Conservation (phyloP, 2,329 filamentous ascomycete species). For the Penicillium rolfsii region DNA sequence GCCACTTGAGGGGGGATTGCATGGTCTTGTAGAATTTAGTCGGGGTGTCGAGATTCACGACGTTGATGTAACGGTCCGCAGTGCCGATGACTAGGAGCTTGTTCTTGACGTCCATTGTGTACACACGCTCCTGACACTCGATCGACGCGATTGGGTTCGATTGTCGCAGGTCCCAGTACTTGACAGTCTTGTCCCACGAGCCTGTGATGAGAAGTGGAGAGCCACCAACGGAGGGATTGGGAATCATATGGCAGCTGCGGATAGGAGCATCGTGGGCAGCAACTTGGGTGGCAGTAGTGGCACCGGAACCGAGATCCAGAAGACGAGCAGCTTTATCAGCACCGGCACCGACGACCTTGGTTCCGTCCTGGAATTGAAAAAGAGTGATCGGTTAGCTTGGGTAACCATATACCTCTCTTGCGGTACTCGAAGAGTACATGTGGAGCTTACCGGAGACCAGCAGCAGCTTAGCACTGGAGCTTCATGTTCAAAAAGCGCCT, state of each 20-base stretch:
- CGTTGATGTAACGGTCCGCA: slow-evolving; percentile 93
- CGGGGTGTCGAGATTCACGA: slow-evolving; percentile 87
- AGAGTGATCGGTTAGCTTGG: slow-evolving; percentile 14
- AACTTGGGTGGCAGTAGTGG: slow-evolving; percentile 67
- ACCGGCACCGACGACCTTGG: slow-evolving; percentile 82
- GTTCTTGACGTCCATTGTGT: slow-evolving; percentile 88
- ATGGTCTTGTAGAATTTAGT: slow-evolving; percentile 93
- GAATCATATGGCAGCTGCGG: slow-evolving; percentile 75
- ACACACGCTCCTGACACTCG: slow-evolving; percentile 61
- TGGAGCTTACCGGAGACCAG: slow-evolving; percentile 76
- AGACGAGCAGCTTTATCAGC: slow-evolving; percentile 90
- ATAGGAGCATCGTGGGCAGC: slow-evolving; percentile 85
- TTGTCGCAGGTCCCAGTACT: slow-evolving; percentile 61
- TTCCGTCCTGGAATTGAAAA: slow-evolving; percentile 70
- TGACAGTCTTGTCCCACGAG: slow-evolving; percentile 62
- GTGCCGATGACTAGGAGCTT: slow-evolving; percentile 89
- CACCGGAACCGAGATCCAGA: slow-evolving; percentile 69
- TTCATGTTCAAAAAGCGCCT: slow-evolving; percentile 83
- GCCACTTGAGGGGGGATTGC: slow-evolving; percentile 96
- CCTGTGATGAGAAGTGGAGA: slow-evolving; percentile 87
- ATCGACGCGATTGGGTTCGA: slow-evolving; percentile 51
- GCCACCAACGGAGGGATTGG: slow-evolving; percentile 54
- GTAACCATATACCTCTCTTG: slow-evolving; percentile 1
- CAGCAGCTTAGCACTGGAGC: slow-evolving; percentile 81
- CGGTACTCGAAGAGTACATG: slow-evolving; percentile 8